Evolutionary conservation across 306 rosid species (phyloP).

Genomic region (Glycine soja): DNA sequence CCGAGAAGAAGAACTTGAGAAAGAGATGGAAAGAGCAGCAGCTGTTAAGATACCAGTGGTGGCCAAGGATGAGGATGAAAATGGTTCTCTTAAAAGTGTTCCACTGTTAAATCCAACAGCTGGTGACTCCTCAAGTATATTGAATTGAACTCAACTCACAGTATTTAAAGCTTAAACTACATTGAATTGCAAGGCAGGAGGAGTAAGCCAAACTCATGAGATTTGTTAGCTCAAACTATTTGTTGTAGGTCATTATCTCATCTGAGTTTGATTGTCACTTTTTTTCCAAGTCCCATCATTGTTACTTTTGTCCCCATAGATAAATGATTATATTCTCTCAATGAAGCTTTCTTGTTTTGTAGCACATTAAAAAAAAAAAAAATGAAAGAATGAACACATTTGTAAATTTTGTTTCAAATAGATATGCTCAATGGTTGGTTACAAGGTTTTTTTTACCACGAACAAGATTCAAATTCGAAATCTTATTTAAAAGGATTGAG

Average conservation of each 20-base stretch:
- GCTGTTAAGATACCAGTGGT: slow-evolving; percentile 81
- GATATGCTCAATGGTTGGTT: slow-evolving; percentile 1
- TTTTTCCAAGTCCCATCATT: slow-evolving; percentile 41
- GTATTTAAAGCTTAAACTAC: not conserved
- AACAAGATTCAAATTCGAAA: too few relatives aligned
- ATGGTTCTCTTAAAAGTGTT: slow-evolving; percentile 57
- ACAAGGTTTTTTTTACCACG: too few relatives aligned
- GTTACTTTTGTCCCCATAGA: slow-evolving; percentile 44
- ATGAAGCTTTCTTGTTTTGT: slow-evolving; percentile 43
- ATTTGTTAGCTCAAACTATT: slow-evolving; percentile 48
- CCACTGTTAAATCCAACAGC: slow-evolving; percentile 53
- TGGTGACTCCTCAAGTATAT: slow-evolving; percentile 53
- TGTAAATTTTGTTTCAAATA: not conserved
- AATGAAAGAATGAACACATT: slow-evolving; percentile 24
- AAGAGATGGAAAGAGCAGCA: slow-evolving; percentile 83
- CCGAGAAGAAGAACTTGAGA: slow-evolving; percentile 89
- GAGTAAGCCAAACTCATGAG: slow-evolving; percentile 44
- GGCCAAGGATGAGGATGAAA: slow-evolving; percentile 58
- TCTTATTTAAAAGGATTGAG: too few relatives aligned
- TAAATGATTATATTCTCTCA: slow-evolving; percentile 40
- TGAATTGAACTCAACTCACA: slow-evolving; percentile 50
- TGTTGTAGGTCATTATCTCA: slow-evolving; percentile 52
- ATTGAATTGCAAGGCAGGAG: slow-evolving; percentile 38
- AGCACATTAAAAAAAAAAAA: not conserved
- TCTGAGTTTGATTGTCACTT: slow-evolving; percentile 49